Evolutionary conservation across 2,329 filamentous ascomycete genomes (phyloP).

Genomic region (Verticillium nonalfalfae): DNA sequence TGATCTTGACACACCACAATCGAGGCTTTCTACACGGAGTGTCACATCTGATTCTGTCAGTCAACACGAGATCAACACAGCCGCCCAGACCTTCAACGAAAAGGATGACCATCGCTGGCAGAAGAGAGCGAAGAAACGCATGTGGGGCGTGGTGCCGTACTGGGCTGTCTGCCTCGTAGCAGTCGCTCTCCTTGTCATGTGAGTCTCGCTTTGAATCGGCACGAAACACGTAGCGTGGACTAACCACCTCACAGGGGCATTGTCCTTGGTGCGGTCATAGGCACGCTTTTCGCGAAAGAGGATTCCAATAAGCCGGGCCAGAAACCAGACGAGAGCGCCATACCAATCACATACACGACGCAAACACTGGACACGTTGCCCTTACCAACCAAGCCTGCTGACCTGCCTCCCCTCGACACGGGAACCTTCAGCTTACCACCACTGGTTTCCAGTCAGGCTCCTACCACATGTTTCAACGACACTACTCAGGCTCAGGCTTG

Average conservation of each 20-base stretch:
- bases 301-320: slow-evolving; percentile 13
- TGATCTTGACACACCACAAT: slow-evolving; percentile 42
- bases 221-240: background rate
- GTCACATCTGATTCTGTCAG: slow-evolving; percentile 40
- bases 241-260: slow-evolving; percentile 23
- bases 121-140: slow-evolving; percentile 42
- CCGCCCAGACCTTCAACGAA: slow-evolving; percentile 36
- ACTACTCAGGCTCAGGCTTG: slow-evolving; percentile 51
- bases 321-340: slow-evolving; percentile 14
- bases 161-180: slow-evolving; percentile 52
- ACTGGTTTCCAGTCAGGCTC: slow-evolving; percentile 39
- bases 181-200: slow-evolving; percentile 42
- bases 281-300: slow-evolving; percentile 31
- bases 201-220: background rate
- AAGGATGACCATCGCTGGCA: slow-evolving; percentile 43
- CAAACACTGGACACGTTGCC: slow-evolving; percentile 43
- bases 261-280: slow-evolving; percentile 52
- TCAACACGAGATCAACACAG: slow-evolving; percentile 48
- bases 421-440: slow-evolving; percentile 53
- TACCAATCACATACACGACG: slow-evolving; percentile 25
- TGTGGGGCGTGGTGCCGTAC: slow-evolving; percentile 54
- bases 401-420: slow-evolving; percentile 44
- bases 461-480: slow-evolving; percentile 52
- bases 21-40: slow-evolving; percentile 46
- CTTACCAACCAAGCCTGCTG: slow-evolving; percentile 41